These are phyloP conservation scores for Brassica balearica DNA, from an alignment of 441 rosid species.

Conservation along the genomic window DNA sequence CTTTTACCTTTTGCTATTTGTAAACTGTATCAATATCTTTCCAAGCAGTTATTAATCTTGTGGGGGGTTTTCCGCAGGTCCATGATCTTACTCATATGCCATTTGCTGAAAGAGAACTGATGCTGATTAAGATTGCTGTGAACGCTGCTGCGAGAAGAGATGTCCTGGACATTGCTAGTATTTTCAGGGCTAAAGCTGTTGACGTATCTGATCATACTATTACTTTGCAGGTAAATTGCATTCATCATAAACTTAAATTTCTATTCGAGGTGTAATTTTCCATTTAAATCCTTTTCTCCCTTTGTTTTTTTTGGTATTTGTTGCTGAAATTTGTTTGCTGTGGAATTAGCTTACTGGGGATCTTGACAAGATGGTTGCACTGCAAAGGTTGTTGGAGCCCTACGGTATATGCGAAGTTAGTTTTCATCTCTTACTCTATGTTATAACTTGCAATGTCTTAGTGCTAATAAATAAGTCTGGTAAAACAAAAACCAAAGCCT, in stretches of 20 bases:
- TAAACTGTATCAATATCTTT: too few species aligned
- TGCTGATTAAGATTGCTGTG: conserved; percentile 70
- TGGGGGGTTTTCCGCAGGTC: too few species aligned
- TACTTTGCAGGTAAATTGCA: conserved; percentile 60
- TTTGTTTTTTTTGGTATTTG: background rate
- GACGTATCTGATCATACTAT: conserved; percentile 79
- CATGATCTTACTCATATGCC: background rate
- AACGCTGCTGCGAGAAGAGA: conserved; percentile 71
- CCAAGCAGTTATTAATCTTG: too few species aligned
- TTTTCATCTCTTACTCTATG: conserved; percentile 25
- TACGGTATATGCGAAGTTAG: conserved; percentile 97
- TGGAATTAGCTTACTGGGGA: conserved; percentile 84
- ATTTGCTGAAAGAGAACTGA: conserved; percentile 15
- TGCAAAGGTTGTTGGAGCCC: conserved; percentile 91
- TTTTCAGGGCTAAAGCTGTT: conserved; percentile 50
- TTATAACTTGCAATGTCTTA: background rate
- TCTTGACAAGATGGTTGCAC: conserved; percentile 93
- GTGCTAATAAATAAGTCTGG: background rate
- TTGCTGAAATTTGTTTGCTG: conserved; percentile 38
- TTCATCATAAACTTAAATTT: conserved; percentile 8
- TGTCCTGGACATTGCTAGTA: conserved; percentile 69
- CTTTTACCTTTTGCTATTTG: background rate
- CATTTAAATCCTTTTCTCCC: background rate
- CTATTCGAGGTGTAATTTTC: background rate
- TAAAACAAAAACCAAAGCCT: background rate